Conservation (phyloP, 305 asterid species). For the Rubia tinctorum region DNA sequence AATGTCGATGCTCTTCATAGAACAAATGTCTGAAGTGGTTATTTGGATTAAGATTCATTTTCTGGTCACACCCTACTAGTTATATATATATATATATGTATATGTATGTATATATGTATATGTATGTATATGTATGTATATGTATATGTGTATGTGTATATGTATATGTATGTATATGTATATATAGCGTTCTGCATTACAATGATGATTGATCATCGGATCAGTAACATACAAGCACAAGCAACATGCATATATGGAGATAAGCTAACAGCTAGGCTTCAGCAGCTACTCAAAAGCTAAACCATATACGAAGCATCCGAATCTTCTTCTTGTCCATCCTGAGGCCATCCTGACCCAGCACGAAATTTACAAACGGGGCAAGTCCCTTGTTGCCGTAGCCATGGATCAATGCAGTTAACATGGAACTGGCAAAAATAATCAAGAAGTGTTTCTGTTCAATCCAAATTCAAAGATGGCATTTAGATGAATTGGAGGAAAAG, state of each 20-base stretch:
- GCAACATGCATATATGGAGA: background rate
- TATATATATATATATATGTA: too few relatives aligned
- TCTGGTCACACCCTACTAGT: background rate
- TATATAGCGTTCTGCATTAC: background rate
- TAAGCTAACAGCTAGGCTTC: background rate
- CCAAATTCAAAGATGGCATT: background rate
- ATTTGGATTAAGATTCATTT: background rate
- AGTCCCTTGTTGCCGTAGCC: slow-evolving; percentile 96
- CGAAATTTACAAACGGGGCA: slow-evolving; percentile 93
- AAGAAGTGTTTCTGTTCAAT: background rate
- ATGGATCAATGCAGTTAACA: slow-evolving; percentile 91
- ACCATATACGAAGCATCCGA: slow-evolving; percentile 63
- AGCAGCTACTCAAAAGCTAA: slow-evolving; percentile 23
- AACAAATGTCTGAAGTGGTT: background rate
- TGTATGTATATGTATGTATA: too few relatives aligned
- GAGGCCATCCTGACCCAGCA: slow-evolving; percentile 69
- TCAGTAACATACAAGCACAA: background rate
- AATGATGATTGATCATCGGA: background rate
- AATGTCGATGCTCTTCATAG: background rate
- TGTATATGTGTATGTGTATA: too few relatives aligned
- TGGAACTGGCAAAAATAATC: slow-evolving; percentile 60
- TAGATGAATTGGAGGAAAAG: background rate
- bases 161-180: too few relatives aligned
- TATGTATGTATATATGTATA: too few relatives aligned
- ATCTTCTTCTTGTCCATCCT: slow-evolving; percentile 42